Percentiles rank a stretch among this genome's conserved stretches.
Evolutionary conservation across 2,329 filamentous ascomycete genomes (phyloP).

Genomic region (Lasiodiplodia sp.): DNA sequence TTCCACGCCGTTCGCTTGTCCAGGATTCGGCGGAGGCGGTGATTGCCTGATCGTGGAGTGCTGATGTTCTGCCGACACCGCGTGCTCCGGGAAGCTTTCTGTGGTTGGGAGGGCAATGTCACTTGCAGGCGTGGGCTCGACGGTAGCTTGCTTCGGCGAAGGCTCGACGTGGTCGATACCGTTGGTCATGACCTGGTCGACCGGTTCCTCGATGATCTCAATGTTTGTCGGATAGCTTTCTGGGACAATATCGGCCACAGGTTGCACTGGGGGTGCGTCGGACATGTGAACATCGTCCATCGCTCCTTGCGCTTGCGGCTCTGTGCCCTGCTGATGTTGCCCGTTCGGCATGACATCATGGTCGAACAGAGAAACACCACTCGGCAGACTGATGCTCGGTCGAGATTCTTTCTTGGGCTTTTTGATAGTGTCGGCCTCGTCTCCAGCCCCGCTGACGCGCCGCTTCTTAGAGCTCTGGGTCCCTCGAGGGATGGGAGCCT

Average conservation of each 20-base stretch:
- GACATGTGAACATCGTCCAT: conserved; percentile 14
- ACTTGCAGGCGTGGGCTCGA: conserved; percentile 35
- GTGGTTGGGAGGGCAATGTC: conserved; percentile 45
- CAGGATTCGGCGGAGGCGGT: conserved; percentile 40
- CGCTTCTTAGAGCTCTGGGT: conserved; percentile 64
- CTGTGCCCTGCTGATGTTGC: neutral
- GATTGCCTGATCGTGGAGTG: conserved; percentile 34
- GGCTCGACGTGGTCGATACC: neutral
- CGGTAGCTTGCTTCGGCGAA: conserved; percentile 32
- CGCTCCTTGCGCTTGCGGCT: neutral
- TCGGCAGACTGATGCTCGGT: conserved; percentile 12
- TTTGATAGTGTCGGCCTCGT: conserved; percentile 26
- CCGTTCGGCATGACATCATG: conserved; percentile 13
- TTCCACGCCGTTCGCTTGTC: conserved; percentile 19
- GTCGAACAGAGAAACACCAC: neutral
- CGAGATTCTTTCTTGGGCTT: conserved; percentile 27
- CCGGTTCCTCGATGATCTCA: conserved; percentile 1
- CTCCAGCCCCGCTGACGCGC: conserved; percentile 43
- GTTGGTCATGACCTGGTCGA: conserved; percentile 18
- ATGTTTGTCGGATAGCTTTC: conserved; percentile 1
- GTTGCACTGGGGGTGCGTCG: conserved; percentile 21
- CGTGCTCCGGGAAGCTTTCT: conserved; percentile 38
- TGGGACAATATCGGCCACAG: conserved; percentile 9
- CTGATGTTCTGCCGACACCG: conserved; percentile 34
- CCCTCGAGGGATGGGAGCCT: conserved; percentile 66